phyloP scores from a whole-genome alignment of 164 flowering plant species.

The Vitis vinifera region ASM3070453v1 NC_081807.1:1484501-1485000 shows the following conservation, averaged over 20 bases:
- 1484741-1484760: conserved; percentile 41
- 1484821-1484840: conserved; percentile 61
- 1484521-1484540: too few relatives aligned
- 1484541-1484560: neutral
- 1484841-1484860: conserved; percentile 60
- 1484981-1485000: conserved; percentile 68
- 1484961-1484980: conserved; percentile 66
- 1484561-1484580: conserved; percentile 44
- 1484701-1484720: conserved; percentile 58
- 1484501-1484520: conserved; percentile 4
- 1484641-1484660: conserved; percentile 45
- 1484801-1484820: conserved; percentile 40
- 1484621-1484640: conserved; percentile 58
- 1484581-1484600: conserved; percentile 70
- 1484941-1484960: conserved; percentile 62
- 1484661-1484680: conserved; percentile 60
- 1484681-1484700: conserved; percentile 31
- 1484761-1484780: conserved; percentile 38
- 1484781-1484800: conserved; percentile 60
- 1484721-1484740: conserved; percentile 58
- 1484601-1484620: conserved; percentile 73
- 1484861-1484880: conserved; percentile 56
- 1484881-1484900: conserved; percentile 91
- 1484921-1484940: conserved; percentile 60
- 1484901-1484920: conserved; percentile 78